Conservation (phyloP, 495 filamentous ascomycete genomes). For the Podospora didyma region DNA sequence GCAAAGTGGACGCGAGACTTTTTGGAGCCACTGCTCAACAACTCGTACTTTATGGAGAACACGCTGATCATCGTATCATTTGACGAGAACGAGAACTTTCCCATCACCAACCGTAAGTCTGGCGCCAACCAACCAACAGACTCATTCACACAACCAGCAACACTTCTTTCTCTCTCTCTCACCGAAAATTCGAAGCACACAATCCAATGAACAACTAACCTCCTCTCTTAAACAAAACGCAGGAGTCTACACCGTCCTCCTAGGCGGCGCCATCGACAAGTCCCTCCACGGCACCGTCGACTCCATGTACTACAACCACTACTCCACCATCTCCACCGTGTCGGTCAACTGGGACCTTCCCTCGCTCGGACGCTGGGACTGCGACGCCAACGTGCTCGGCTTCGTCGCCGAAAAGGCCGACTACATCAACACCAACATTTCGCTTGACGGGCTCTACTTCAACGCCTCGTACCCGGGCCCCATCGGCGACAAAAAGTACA, state of each 20-base stretch:
- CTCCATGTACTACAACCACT: constrained; percentile 67
- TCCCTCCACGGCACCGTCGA: constrained; percentile 58
- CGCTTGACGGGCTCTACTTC: constrained; percentile 35
- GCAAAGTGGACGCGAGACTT: constrained; percentile 56
- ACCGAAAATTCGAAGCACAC: background rate
- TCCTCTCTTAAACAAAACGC: too few species aligned
- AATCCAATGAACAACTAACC: constrained; percentile 44
- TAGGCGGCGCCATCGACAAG: constrained; percentile 62
- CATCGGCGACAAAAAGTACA: constrained; percentile 33
- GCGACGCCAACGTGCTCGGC: constrained; percentile 52
- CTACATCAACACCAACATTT: constrained; percentile 19
- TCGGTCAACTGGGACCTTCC: constrained; percentile 56
- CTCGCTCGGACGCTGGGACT: constrained; percentile 47
- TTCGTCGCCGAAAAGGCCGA: constrained; percentile 41
- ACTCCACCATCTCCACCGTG: constrained; percentile 61
- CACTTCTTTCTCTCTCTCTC: background rate
- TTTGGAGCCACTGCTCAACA: constrained; percentile 57
- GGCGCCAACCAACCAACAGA: too few species aligned
- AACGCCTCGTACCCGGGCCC: constrained; percentile 48
- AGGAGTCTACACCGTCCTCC: constrained; percentile 53
- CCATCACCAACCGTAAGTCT: constrained; percentile 3
- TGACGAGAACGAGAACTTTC: constrained; percentile 60
- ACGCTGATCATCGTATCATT: constrained; percentile 67
- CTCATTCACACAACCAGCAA: too few species aligned
- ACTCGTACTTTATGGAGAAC: constrained; percentile 64